Percentiles rank a stretch among this genome's conserved stretches.
These are phyloP conservation scores for Dorcoceras hygrometricum DNA, from an alignment of 257 asterid species.

Conservation along the genomic window DNA sequence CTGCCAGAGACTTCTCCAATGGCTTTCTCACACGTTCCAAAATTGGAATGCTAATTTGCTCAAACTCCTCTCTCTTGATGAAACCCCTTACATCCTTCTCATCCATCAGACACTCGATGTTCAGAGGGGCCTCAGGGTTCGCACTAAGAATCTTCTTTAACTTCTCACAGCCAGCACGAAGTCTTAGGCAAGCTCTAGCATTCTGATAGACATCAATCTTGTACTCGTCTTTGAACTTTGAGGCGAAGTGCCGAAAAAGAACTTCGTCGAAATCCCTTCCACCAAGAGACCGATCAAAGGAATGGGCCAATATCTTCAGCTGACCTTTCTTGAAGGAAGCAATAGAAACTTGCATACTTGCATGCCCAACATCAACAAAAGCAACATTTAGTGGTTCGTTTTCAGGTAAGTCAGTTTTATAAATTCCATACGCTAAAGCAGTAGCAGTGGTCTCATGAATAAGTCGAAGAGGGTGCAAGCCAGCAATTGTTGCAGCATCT, in stretches of 20 bases:
- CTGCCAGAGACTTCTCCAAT: conserved; percentile 82
- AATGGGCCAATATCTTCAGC: conserved; percentile 79
- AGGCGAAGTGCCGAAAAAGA: conserved; percentile 82
- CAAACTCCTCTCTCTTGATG: conserved; percentile 91
- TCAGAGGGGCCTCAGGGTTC: too few relatives aligned
- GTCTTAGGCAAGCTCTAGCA: conserved; percentile 88
- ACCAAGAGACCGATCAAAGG: conserved; percentile 84
- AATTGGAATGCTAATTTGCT: conserved; percentile 74
- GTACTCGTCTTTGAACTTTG: conserved; percentile 84
- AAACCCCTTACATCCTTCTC: conserved; percentile 90
- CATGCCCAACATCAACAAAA: conserved; percentile 83
- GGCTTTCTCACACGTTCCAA: conserved; percentile 92
- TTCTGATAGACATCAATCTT: conserved; percentile 87
- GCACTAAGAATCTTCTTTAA: conserved; percentile 80
- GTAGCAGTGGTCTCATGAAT: conserved; percentile 98
- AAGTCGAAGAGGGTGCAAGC: conserved; percentile 84
- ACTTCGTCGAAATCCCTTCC: conserved; percentile 96
- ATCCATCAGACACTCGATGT: conserved; percentile 91
- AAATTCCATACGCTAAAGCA: conserved; percentile 91
- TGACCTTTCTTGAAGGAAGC: conserved; percentile 96
- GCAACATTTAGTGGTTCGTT: conserved; percentile 74
- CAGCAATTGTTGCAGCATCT: conserved; percentile 96
- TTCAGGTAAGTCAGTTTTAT: conserved; percentile 90
- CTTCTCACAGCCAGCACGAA: conserved; percentile 90
- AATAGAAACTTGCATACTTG: conserved; percentile 90